phyloP scores from a whole-genome alignment of 1,139 yeast species.

The Sugiyamaella sp. region DNA sequence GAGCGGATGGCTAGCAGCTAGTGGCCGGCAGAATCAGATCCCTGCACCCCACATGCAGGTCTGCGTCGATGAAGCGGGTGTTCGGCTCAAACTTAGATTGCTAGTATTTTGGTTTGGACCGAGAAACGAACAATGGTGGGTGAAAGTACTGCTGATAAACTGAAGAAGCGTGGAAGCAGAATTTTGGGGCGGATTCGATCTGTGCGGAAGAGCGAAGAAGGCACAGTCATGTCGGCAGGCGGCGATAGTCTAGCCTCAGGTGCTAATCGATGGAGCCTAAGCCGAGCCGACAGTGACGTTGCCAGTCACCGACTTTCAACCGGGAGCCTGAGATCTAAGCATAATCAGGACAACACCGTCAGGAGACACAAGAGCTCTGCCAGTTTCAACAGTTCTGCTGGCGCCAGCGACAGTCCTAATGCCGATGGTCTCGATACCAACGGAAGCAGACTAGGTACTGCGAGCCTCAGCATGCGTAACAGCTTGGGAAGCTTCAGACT shows the following conservation, averaged over 20 bases:
- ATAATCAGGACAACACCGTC: neutral
- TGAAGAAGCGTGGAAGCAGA: conserved; percentile 18
- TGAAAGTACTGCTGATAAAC: conserved; percentile 3
- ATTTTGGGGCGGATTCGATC: conserved; percentile 14
- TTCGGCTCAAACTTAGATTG: too few relatives aligned
- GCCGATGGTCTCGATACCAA: too few relatives aligned
- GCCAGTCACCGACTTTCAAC: neutral
- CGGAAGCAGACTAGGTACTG: neutral
- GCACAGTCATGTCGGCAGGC: neutral
- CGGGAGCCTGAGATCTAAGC: neutral
- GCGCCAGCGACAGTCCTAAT: neutral
- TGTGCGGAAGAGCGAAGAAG: conserved; percentile 6
- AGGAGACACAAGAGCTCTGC: neutral
- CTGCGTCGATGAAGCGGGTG: too few relatives aligned
- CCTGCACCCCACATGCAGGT: too few relatives aligned
- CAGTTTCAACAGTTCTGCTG: neutral
- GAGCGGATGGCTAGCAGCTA: too few relatives aligned
- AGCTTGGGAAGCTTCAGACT: too few relatives aligned
- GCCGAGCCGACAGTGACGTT: neutral
- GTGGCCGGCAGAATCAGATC: too few relatives aligned
- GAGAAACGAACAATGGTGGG: conserved; percentile 17
- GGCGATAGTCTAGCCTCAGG: neutral
- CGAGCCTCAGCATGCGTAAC: too few relatives aligned
- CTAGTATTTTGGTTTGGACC: too few relatives aligned
- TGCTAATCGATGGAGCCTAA: neutral